Percentiles rank a stretch among this genome's conserved stretches.
Conservation (phyloP, 495 filamentous ascomycete genomes). For the Hypoxylon rickii region DNA sequence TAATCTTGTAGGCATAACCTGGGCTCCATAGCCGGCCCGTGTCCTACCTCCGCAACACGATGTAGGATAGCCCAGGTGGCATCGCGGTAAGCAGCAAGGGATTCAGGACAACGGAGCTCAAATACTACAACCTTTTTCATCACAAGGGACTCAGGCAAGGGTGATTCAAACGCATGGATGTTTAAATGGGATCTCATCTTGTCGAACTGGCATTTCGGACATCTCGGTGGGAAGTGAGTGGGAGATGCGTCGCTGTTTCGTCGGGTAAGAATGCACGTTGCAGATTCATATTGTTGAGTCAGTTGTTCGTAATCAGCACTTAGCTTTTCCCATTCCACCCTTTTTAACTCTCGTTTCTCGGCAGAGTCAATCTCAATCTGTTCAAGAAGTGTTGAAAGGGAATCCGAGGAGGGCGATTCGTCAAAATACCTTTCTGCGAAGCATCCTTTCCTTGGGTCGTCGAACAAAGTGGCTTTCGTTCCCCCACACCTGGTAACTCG, state of each 20-base stretch:
- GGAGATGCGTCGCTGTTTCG: constrained; percentile 1
- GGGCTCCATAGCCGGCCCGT: constrained; percentile 14
- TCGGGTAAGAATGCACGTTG: constrained; percentile 33
- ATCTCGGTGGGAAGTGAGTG: constrained; percentile 21
- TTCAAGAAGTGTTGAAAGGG: constrained; percentile 38
- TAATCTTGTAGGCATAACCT: constrained; percentile 34
- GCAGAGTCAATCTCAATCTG: too few species aligned
- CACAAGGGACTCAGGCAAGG: constrained; percentile 41
- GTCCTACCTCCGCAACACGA: constrained; percentile 19
- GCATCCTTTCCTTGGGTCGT: constrained; percentile 43
- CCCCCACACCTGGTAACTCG: constrained; percentile 27
- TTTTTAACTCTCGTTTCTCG: constrained; percentile 41
- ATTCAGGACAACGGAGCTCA: constrained; percentile 46
- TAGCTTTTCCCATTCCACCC: constrained; percentile 45
- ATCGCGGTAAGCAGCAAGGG: constrained; percentile 50
- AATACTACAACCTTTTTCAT: constrained; percentile 47
- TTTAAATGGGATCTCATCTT: constrained; percentile 34
- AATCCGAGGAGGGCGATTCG: constrained; percentile 23
- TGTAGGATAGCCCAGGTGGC: constrained; percentile 45
- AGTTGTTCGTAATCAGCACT: constrained; percentile 46
- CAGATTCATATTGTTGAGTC: constrained; percentile 40
- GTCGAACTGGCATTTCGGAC: constrained; percentile 43
- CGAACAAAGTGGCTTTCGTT: constrained; percentile 49
- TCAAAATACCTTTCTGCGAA: constrained; percentile 56
- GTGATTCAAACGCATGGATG: constrained; percentile 50